phyloP scores from a whole-genome alignment of 257 asterid species.

The Petrea volubilis region DNA sequence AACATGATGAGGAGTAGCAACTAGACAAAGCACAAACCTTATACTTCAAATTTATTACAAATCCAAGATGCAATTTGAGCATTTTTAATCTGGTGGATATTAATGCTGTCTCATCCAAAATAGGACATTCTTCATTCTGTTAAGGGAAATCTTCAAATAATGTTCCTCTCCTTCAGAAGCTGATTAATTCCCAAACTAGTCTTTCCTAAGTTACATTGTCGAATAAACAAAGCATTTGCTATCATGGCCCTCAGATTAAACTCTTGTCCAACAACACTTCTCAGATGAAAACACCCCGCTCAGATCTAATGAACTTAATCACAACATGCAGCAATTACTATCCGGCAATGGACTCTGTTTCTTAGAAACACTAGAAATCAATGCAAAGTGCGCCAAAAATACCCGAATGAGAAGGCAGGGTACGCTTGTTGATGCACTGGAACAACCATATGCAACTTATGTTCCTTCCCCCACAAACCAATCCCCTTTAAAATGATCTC shows the following conservation, averaged over 20 bases:
- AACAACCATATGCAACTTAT: background rate
- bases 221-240: background rate
- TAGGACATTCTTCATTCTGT: background rate
- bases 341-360: background rate
- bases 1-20: background rate
- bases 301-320: background rate
- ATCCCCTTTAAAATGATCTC: background rate
- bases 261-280: background rate
- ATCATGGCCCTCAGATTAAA: background rate
- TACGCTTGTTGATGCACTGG: background rate
- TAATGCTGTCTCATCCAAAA: background rate
- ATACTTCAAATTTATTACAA: background rate
- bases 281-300: background rate
- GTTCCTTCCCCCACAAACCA: background rate
- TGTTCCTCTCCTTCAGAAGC: background rate
- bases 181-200: background rate
- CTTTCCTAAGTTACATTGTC: background rate
- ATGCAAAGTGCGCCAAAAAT: background rate
- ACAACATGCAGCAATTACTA: background rate
- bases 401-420: background rate
- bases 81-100: background rate
- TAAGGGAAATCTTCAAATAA: background rate
- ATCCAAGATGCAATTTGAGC: background rate
- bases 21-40: slow-evolving; percentile 6
- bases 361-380: background rate